Percentiles rank a stretch among this genome's conserved stretches.
Conservation (phyloP, 768 basidiomycete genomes). For the Suillus subaureus region DNA sequence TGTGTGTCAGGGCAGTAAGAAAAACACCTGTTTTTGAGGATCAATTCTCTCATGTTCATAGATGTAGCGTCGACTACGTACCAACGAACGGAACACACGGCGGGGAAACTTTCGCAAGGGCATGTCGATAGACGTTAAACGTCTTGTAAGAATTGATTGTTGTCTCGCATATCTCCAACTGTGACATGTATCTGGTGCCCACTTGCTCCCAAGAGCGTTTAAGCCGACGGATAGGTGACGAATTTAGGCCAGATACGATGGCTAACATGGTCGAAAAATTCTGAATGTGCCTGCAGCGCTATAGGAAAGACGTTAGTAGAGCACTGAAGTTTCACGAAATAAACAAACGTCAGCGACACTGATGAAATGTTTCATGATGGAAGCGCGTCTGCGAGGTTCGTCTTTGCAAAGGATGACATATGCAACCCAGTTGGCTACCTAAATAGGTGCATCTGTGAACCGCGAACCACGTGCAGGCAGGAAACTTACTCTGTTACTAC, state of each 20-base stretch:
- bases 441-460: conserved; percentile 3
- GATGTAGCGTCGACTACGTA: conserved; percentile 29
- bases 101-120: conserved; percentile 54
- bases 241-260: conserved; percentile 67
- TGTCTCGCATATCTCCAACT: conserved; percentile 55
- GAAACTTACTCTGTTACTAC: conserved; percentile 53
- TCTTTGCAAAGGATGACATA: conserved; percentile 57
- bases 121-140: conserved; percentile 61
- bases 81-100: conserved; percentile 76
- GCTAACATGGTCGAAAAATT: conserved; percentile 74
- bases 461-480: neutral
- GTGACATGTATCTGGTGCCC: conserved; percentile 46
- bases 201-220: conserved; percentile 69
- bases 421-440: conserved; percentile 67
- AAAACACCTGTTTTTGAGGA: conserved; percentile 48
- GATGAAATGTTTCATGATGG: conserved; percentile 68
- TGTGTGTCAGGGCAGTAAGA: conserved; percentile 59
- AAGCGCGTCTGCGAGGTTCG: conserved; percentile 60
- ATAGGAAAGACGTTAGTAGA: conserved; percentile 14
- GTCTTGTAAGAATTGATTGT: conserved; percentile 69
- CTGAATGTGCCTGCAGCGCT: conserved; percentile 64
- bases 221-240: conserved; percentile 63
- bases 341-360: conserved; percentile 59
- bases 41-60: neutral
- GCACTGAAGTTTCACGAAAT: neutral